These are phyloP conservation scores for Penicillium capsulatum DNA, from an alignment of 2,329 filamentous ascomycete species.

Conservation along the genomic window DNA sequence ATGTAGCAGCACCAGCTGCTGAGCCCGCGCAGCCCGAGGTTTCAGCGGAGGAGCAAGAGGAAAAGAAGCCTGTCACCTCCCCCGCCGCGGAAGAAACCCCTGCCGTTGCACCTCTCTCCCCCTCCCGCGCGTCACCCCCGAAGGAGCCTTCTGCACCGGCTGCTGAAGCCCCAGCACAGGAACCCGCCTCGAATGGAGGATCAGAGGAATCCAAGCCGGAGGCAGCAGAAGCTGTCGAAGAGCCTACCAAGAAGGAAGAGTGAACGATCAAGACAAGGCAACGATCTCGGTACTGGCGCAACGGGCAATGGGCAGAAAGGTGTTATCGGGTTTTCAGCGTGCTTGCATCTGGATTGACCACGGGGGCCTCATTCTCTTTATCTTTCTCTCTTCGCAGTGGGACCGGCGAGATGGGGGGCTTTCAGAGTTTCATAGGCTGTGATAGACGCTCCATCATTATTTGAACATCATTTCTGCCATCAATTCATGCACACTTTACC, in stretches of 20 bases:
- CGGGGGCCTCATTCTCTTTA: conserved; percentile 8
- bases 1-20: conserved; percentile 25
- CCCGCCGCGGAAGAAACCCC: conserved; percentile 17
- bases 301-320: conserved; percentile 34
- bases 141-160: conserved; percentile 19
- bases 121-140: conserved; percentile 17
- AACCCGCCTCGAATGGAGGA: conserved; percentile 10
- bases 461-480: no score
- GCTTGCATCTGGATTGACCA: conserved; percentile 16
- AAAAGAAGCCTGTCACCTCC: conserved; percentile 25
- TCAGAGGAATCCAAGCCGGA: conserved; percentile 16
- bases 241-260: conserved; percentile 31
- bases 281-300: conserved; percentile 34
- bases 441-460: no score
- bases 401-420: conserved; percentile 6
- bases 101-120: conserved; percentile 16
- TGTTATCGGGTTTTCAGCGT: conserved; percentile 32
- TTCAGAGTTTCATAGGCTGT: neutral
- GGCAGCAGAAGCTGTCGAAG: conserved; percentile 15
- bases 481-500: no score
- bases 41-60: conserved; percentile 17
- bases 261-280: conserved; percentile 20
- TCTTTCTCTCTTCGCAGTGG: conserved; percentile 10
- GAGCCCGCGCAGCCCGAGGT: conserved; percentile 14
- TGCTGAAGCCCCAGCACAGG: conserved; percentile 5